Conservation (phyloP, 1,284 basidiomycete genomes). For the Peniophora sp. region DNA sequence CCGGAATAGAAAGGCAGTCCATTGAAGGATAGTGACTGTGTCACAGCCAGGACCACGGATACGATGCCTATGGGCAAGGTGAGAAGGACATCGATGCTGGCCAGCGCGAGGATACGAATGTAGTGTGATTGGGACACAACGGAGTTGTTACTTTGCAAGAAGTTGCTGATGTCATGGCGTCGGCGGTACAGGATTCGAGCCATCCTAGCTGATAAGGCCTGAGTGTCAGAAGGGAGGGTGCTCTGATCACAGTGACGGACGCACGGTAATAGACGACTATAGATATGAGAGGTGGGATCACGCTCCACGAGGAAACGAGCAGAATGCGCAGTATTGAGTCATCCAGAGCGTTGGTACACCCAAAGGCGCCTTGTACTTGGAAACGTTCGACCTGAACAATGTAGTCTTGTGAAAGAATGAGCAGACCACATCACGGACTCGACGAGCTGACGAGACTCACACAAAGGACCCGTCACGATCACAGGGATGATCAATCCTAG, state of each 20-base stretch:
- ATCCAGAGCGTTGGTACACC: neutral
- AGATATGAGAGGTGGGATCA: neutral
- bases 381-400: neutral
- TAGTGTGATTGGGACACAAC: too few species aligned
- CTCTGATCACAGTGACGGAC: too few species aligned
- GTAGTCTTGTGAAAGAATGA: neutral
- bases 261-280: neutral
- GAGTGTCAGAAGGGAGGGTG: too few species aligned
- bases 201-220: neutral
- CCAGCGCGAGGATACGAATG: too few species aligned
- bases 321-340: neutral
- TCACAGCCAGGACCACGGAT: too few species aligned
- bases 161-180: too few species aligned
- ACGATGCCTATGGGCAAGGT: too few species aligned
- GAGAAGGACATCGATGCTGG: too few species aligned
- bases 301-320: neutral
- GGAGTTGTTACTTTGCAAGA: too few species aligned
- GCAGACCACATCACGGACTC: neutral
- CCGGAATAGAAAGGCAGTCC: neutral
- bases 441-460: neutral
- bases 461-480: neutral
- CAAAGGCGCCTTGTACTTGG: neutral
- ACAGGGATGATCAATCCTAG: neutral
- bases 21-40: too few species aligned
- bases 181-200: too few species aligned